These are phyloP conservation scores for Aureobasidium zeae DNA, from an alignment of 2,329 filamentous ascomycete species.

Conservation along the genomic window DNA sequence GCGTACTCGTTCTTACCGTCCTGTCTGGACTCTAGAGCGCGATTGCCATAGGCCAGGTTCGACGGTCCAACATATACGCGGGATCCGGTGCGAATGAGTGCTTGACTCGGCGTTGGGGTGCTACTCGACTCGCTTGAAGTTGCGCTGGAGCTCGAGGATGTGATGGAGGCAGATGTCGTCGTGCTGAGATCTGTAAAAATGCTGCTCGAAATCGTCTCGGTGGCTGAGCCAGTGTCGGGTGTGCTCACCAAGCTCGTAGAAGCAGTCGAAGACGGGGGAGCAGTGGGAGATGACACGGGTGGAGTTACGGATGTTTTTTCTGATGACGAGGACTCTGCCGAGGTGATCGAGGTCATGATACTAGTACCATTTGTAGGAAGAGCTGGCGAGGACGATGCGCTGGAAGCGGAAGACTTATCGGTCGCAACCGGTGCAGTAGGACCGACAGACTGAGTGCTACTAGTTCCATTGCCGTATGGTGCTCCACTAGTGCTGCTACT, in stretches of 20 bases:
- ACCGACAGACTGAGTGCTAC: background rate
- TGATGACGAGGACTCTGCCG: background rate
- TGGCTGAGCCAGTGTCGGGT: background rate
- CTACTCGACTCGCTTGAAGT: background rate
- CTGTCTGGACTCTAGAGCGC: background rate
- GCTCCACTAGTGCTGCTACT: background rate
- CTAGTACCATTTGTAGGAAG: background rate
- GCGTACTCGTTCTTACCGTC: background rate
- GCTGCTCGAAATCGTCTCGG: background rate
- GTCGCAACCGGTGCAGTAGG: background rate
- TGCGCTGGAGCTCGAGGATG: background rate
- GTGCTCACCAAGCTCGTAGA: background rate
- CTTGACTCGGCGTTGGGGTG: background rate
- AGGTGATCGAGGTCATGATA: background rate
- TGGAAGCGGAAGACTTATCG: background rate
- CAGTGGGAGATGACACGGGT: background rate
- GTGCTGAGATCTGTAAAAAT: background rate
- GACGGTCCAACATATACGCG: background rate
- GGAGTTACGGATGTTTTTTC: background rate
- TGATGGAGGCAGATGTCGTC: background rate
- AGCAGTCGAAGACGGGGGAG: background rate
- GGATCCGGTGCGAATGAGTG: background rate
- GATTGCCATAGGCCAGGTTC: background rate
- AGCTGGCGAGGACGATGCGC: background rate
- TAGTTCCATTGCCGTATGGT: background rate